These are phyloP conservation scores for Apophysomyces elegans DNA, from an alignment of 371 early-diverging fungal genomes.

Conservation along the genomic window DNA sequence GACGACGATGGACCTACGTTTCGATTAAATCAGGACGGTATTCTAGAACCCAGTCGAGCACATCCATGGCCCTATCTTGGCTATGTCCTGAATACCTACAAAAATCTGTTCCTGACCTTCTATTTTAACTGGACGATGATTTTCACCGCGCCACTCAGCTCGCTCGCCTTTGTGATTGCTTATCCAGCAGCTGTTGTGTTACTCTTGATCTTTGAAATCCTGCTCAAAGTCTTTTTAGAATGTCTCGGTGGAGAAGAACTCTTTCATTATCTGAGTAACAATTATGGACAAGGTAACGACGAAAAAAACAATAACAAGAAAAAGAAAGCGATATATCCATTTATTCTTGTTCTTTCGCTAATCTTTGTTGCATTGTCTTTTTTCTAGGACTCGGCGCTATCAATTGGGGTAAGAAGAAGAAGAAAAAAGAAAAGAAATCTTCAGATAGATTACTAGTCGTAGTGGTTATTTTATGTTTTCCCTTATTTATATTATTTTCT, in stretches of 20 bases:
- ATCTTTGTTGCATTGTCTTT: neutral
- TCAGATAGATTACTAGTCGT: too few relatives aligned
- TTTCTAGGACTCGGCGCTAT: conserved; percentile 24
- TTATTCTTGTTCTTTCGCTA: neutral
- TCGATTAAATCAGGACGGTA: neutral
- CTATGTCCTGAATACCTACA: conserved; percentile 29
- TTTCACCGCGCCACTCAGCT: conserved; percentile 28
- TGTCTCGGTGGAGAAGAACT: conserved; percentile 25
- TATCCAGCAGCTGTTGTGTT: conserved; percentile 21
- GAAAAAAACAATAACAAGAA: neutral
- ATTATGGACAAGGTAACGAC: conserved; percentile 25
- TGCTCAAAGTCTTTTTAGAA: conserved; percentile 27
- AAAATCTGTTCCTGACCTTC: conserved; percentile 33
- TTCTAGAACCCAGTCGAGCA: conserved; percentile 22
- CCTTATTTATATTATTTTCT: too few relatives aligned
- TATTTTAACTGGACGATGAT: conserved; percentile 33
- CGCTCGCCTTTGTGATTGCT: conserved; percentile 21
- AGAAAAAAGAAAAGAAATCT: neutral
- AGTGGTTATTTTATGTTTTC: too few relatives aligned
- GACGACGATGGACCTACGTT: neutral
- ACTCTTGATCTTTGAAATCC: conserved; percentile 26
- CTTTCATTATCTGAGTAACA: conserved; percentile 12
- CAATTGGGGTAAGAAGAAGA: conserved; percentile 30
- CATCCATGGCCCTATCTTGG: conserved; percentile 22
- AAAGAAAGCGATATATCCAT: neutral